Evolutionary conservation across 2,329 filamentous ascomycete genomes (phyloP), one percentile per base, ranked within the genome.

Genomic region (Fusarium sp.): DNA sequence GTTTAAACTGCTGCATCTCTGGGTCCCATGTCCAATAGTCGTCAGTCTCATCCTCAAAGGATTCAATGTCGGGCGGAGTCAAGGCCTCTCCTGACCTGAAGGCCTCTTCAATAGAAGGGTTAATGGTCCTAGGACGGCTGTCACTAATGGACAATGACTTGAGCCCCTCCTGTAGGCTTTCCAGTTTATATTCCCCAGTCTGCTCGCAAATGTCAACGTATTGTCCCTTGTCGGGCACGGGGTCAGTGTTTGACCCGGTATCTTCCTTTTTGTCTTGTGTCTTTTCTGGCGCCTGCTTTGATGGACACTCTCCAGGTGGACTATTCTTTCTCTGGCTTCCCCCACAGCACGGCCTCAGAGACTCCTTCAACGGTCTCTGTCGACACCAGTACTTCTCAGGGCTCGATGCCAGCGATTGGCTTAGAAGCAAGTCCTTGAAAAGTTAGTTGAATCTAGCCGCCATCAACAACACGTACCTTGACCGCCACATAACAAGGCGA

Each of bases 11-110:
- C 35, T 73, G 51, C 16, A 56, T 57, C 0, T 58, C 22, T 44
- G 66, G 61, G 33, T 78, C 64, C 75, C 74, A 78, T 27, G 69
- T 49, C 77, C 77, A 78, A 29, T 77, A 78, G 11, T 66, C 66
- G 9, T 74, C 72, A 10, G 70, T 74, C 51, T 67, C 29, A 12
- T 78, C 71, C 35, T 70, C 71, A 14, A 62, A 66, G n/a, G 61
- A 62, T 35, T 78, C 68, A 31, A 76, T 61, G 36, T 76, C 75
- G 16, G 76, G 71, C 2, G 71, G 68, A n/a, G 68, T 68, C 9
- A 74, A 46, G 7, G 67, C 51, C 24, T 75, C 70, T 40, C 73
- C 71, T n/a, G 44, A 64, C 7, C 42, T 67, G 33, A 74, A 75
- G n/a, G 67, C 68, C 51, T 75, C 62, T 42, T 75, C 70, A n/a